phyloP scores from a whole-genome alignment of 352 stramenopile species.

The Pythium guiyangense region DNA sequence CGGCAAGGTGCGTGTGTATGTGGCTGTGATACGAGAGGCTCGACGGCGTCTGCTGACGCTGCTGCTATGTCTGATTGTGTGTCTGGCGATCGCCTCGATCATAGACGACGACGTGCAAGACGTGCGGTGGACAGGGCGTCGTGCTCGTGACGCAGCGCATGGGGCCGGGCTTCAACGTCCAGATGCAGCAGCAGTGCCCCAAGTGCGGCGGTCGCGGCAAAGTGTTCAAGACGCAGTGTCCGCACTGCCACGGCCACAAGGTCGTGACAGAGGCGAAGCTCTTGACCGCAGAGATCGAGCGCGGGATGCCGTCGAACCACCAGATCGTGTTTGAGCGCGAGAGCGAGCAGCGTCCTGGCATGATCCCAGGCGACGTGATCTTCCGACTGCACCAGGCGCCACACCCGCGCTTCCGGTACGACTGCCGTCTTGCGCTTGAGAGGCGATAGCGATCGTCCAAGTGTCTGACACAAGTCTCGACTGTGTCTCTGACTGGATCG shows the following conservation, averaged over 20 bases:
- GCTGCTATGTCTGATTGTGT: slow-evolving; percentile 12
- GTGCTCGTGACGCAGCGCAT: slow-evolving; percentile 81
- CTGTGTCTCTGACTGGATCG: background rate
- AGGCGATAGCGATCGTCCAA: background rate
- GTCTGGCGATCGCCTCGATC: background rate
- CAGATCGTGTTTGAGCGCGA: slow-evolving; percentile 86
- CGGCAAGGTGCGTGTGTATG: slow-evolving; percentile 47
- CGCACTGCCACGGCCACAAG: slow-evolving; percentile 81
- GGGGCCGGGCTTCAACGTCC: slow-evolving; percentile 80
- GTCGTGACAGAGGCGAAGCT: slow-evolving; percentile 80
- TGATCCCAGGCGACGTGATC: slow-evolving; percentile 93
- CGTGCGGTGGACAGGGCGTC: slow-evolving; percentile 62
- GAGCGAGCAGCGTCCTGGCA: slow-evolving; percentile 79
- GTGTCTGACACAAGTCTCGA: too few species aligned
- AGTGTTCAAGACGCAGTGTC: slow-evolving; percentile 94
- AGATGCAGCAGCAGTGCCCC: slow-evolving; percentile 87
- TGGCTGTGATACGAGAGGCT: background rate
- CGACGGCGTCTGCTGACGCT: too few species aligned
- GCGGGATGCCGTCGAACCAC: slow-evolving; percentile 78
- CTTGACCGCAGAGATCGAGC: slow-evolving; percentile 73
- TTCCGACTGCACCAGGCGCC: slow-evolving; percentile 91
- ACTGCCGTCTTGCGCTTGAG: slow-evolving; percentile 1
- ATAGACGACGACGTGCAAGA: slow-evolving; percentile 72
- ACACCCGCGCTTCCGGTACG: slow-evolving; percentile 84
- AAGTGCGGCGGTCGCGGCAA: slow-evolving; percentile 88